Conservation (phyloP, 176 grass and related monocot genomes). For the Carex cristatella region DNA sequence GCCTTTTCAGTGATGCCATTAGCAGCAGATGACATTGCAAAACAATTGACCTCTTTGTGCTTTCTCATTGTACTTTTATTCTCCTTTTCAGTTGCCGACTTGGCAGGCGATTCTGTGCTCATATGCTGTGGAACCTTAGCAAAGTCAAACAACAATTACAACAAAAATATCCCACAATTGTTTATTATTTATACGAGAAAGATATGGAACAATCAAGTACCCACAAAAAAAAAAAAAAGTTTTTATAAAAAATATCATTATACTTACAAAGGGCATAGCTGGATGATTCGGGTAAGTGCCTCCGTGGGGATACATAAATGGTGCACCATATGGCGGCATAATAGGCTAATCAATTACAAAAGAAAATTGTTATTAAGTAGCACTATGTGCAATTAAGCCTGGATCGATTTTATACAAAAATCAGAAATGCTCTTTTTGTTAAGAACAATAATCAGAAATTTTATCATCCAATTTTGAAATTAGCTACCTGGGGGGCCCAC, state of each 20-base stretch:
- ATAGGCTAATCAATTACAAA: constrained; percentile 31
- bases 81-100: constrained; percentile 49
- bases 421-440: neutral
- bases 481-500: constrained; percentile 71
- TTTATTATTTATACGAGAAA: neutral
- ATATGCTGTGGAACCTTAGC: constrained; percentile 27
- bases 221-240: too few species aligned
- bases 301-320: constrained; percentile 67
- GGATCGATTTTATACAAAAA: neutral
- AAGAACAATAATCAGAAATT: neutral
- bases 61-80: constrained; percentile 38
- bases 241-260: neutral
- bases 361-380: neutral
- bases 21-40: constrained; percentile 38
- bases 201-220: neutral
- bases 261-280: constrained; percentile 55
- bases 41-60: constrained; percentile 45
- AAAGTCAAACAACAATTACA: neutral
- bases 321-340: constrained; percentile 53
- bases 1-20: constrained; percentile 51
- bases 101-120: constrained; percentile 50
- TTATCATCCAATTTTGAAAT: constrained; percentile 6
- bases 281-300: constrained; percentile 56
- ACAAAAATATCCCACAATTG: neutral
- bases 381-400: neutral